Evolutionary conservation across 139 green algal species (phyloP).

Genomic region (Auxenochlorella pyrenoidosa): DNA sequence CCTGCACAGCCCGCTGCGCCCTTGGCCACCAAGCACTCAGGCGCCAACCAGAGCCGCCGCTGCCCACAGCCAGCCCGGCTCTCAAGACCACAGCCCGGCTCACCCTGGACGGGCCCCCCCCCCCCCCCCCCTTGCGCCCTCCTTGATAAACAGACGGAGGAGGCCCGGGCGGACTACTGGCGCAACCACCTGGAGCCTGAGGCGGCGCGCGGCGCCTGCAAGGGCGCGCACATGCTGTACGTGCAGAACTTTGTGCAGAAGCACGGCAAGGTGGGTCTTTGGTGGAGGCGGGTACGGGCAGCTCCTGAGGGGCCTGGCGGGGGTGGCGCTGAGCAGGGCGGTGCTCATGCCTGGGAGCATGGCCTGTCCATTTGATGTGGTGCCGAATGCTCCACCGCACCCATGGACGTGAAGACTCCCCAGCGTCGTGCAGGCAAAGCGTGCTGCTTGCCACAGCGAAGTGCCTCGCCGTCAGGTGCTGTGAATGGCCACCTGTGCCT

Average conservation of each 20-base stretch:
- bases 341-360: too few relatives aligned
- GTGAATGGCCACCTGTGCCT: background rate
- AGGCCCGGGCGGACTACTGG: slow-evolving; percentile 26
- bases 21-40: too few relatives aligned
- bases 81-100: too few relatives aligned
- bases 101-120: too few relatives aligned
- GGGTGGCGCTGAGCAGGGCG: background rate
- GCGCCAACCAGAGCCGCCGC: too few relatives aligned
- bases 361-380: too few relatives aligned
- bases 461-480: background rate
- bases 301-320: too few relatives aligned
- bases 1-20: too few relatives aligned
- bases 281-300: background rate
- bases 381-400: too few relatives aligned
- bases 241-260: slow-evolving; percentile 27
- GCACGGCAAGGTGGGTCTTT: slow-evolving; percentile 20
- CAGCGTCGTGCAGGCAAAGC: background rate
- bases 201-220: background rate
- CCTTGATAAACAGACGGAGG: background rate
- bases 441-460: background rate
- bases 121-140: background rate
- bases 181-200: slow-evolving; percentile 35
- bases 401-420: too few relatives aligned
- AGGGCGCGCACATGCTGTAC: slow-evolving; percentile 11
- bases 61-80: too few relatives aligned